A percentile compares a stretch with the other conserved stretches of the same genome.
These are phyloP conservation scores for Backusella liffmaniae DNA, from an alignment of 192 early-diverging fungal species.

Conservation along the genomic window DNA sequence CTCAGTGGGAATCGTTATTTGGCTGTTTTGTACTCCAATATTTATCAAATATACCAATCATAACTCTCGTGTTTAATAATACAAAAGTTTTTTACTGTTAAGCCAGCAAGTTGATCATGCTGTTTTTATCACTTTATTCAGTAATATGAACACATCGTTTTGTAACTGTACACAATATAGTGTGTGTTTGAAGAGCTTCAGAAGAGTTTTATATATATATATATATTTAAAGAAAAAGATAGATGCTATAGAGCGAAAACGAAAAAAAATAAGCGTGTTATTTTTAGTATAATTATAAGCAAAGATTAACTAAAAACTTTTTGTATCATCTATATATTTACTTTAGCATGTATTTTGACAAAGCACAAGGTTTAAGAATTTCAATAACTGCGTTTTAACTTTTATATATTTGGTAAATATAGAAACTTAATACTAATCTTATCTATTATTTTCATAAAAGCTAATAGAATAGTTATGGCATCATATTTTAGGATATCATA, in stretches of 20 bases:
- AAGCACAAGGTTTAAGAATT: background rate
- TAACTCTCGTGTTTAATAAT: background rate
- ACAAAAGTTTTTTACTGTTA: background rate
- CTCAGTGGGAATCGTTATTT: background rate
- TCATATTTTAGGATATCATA: background rate
- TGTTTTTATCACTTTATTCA: background rate
- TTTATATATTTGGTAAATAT: background rate
- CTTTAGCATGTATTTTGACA: constrained; percentile 1
- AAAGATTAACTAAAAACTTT: background rate
- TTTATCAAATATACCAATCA: background rate
- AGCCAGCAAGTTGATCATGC: background rate
- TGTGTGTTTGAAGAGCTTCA: background rate
- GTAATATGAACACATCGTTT: background rate
- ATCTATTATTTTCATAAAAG: background rate
- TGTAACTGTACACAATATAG: background rate
- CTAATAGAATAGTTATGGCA: background rate
- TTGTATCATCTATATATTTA: background rate
- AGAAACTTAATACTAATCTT: background rate
- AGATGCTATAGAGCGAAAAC: too few species aligned
- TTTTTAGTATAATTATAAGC: background rate
- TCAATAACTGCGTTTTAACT: background rate
- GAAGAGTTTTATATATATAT: background rate
- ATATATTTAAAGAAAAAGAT: too few species aligned
- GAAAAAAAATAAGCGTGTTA: background rate
- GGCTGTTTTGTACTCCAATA: background rate